Evolutionary conservation across 192 early-diverging fungal species (phyloP).

Genomic region (Linnemannia schmuckeri): DNA sequence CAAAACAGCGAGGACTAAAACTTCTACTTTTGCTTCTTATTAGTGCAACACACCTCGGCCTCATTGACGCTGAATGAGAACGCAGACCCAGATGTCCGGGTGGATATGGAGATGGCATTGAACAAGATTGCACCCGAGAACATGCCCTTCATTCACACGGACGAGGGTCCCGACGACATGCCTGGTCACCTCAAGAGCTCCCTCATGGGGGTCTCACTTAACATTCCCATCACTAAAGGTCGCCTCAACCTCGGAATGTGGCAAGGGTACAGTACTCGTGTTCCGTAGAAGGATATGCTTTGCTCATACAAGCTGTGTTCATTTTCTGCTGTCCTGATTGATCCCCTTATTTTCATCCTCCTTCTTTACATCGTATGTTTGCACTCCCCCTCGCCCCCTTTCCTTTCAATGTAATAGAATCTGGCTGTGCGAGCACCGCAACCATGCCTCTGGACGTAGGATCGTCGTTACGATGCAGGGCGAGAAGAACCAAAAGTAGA

Average conservation of each 20-base stretch:
- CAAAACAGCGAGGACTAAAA: neutral
- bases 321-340: neutral
- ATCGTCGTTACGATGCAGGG: slow-evolving; percentile 85
- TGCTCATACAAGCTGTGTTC: neutral
- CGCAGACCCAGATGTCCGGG: slow-evolving; percentile 79
- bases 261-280: slow-evolving; percentile 72
- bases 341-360: too few relatives aligned
- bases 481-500: slow-evolving; percentile 62
- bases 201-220: slow-evolving; percentile 85
- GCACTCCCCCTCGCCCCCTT: neutral
- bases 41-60: slow-evolving; percentile 92
- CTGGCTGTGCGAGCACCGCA: slow-evolving; percentile 82
- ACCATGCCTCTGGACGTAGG: slow-evolving; percentile 67
- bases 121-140: slow-evolving; percentile 87
- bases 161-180: slow-evolving; percentile 93
- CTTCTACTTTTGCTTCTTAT: neutral
- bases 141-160: slow-evolving; percentile 82
- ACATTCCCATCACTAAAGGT: slow-evolving; percentile 89
- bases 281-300: neutral
- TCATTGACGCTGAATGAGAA: slow-evolving; percentile 93
- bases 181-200: slow-evolving; percentile 91
- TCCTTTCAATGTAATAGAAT: slow-evolving; percentile 58
- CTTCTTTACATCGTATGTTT: neutral
- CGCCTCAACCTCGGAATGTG: slow-evolving; percentile 84
- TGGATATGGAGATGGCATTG: slow-evolving; percentile 89